These are phyloP conservation scores for Aspergillus thermomutatus DNA, from an alignment of 2,329 filamentous ascomycete genomes.

Conservation along the genomic window DNA sequence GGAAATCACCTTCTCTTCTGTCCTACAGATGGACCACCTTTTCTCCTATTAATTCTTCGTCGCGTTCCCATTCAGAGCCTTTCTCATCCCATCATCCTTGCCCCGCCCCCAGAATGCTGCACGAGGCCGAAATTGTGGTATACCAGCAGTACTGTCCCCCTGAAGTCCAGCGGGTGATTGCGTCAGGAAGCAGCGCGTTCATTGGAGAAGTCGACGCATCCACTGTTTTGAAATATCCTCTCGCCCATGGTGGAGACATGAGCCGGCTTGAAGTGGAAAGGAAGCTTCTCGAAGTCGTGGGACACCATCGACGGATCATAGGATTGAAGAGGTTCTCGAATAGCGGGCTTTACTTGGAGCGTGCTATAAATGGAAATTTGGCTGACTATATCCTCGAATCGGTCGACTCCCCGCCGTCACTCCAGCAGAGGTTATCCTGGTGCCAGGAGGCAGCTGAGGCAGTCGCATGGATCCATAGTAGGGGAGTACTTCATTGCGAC, in stretches of 20 bases:
- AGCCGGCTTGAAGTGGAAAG: conserved; percentile 9
- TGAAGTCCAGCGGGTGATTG: conserved; percentile 11
- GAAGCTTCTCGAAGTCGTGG: conserved; percentile 7
- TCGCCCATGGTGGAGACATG: neutral
- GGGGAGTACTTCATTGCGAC: conserved; percentile 11
- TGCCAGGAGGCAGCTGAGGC: conserved; percentile 15
- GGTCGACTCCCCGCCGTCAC: neutral
- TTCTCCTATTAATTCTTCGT: too few relatives aligned
- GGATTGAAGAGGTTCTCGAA: conserved; percentile 6
- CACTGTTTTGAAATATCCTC: conserved; percentile 15
- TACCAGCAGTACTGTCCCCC: conserved; percentile 11
- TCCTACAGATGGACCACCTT: too few relatives aligned
- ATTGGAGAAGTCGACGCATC: conserved; percentile 8
- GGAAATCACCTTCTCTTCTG: too few relatives aligned
- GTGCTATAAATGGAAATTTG: conserved; percentile 11
- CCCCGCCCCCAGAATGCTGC: too few relatives aligned
- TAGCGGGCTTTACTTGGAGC: conserved; percentile 10
- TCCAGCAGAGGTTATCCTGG: conserved; percentile 13
- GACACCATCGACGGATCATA: conserved; percentile 11
- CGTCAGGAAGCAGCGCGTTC: conserved; percentile 4
- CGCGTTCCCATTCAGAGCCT: too few relatives aligned
- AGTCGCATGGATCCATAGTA: conserved; percentile 13
- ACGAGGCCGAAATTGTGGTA: too few relatives aligned
- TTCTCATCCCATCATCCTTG: too few relatives aligned
- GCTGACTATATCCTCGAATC: conserved; percentile 5